Conservation (phyloP, 2,329 filamentous ascomycete species). For the Paraphaeosphaeria sporulosa region DNA sequence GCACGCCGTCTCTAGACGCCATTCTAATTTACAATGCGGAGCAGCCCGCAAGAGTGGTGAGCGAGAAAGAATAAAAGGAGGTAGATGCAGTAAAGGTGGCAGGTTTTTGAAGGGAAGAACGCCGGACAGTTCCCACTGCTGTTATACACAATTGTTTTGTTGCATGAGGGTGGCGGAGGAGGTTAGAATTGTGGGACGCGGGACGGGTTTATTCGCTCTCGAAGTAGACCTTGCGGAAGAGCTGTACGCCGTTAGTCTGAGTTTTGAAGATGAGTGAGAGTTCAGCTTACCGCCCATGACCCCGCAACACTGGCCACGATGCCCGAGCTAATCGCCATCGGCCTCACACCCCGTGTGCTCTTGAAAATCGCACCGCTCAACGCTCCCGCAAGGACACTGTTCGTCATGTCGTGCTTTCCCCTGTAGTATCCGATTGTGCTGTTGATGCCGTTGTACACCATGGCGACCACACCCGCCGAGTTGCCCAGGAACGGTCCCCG, state of each 20-base stretch:
- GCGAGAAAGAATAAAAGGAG: slow-evolving; percentile 15
- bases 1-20: slow-evolving; percentile 1
- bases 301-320: slow-evolving; percentile 88
- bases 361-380: slow-evolving; percentile 96
- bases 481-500: slow-evolving; percentile 95
- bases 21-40: slow-evolving; percentile 20
- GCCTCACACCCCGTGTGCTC: slow-evolving; percentile 86
- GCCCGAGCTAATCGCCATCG: slow-evolving; percentile 93
- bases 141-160: not conserved
- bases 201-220: slow-evolving; percentile 26
- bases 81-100: slow-evolving; percentile 19
- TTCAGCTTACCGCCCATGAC: slow-evolving; percentile 76
- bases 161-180: not conserved
- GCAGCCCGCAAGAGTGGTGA: slow-evolving; percentile 21
- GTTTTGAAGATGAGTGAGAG: not conserved
- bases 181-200: not conserved
- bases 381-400: slow-evolving; percentile 84
- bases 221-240: slow-evolving; percentile 32
- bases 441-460: slow-evolving; percentile 85
- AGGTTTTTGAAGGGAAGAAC: slow-evolving; percentile 14
- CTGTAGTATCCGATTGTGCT: slow-evolving; percentile 50
- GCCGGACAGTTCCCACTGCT: not conserved
- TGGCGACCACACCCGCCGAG: slow-evolving; percentile 92
- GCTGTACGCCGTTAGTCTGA: slow-evolving; percentile 22
- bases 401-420: slow-evolving; percentile 73